Conservation (phyloP, 495 filamentous ascomycete species). For the Pseudevernia furfuracea region DNA sequence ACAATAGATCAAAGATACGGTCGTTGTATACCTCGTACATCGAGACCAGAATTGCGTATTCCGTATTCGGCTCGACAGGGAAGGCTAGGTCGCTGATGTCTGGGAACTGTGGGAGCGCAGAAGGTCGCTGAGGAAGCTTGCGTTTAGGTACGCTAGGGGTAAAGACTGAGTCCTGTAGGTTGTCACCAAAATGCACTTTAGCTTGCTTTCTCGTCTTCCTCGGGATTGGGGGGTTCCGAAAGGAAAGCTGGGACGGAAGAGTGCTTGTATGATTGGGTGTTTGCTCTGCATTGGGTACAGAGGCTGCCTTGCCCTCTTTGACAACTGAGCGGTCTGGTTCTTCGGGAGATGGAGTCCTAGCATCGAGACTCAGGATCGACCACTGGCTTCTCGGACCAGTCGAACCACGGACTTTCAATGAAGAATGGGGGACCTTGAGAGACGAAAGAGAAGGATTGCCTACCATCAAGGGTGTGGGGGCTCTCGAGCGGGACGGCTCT, state of each 20-base stretch:
- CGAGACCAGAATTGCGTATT: slow-evolving; percentile 83
- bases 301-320: slow-evolving; percentile 40
- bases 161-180: slow-evolving; percentile 44
- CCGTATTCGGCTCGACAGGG: slow-evolving; percentile 59
- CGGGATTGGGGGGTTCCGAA: slow-evolving; percentile 14
- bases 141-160: slow-evolving; percentile 49
- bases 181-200: slow-evolving; percentile 31
- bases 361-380: slow-evolving; percentile 24
- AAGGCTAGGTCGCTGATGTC: slow-evolving; percentile 63
- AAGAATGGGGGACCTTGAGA: slow-evolving; percentile 6
- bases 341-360: slow-evolving; percentile 10
- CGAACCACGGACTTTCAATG: slow-evolving; percentile 7
- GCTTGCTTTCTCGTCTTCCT: slow-evolving; percentile 30
- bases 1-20: slow-evolving; percentile 88
- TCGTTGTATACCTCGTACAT: slow-evolving; percentile 99
- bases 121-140: slow-evolving; percentile 53
- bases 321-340: slow-evolving; percentile 21
- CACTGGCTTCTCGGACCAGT: slow-evolving; percentile 25
- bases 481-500: slow-evolving; percentile 59
- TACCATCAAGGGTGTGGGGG: slow-evolving; percentile 76
- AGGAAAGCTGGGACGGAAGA: slow-evolving; percentile 10
- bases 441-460: slow-evolving; percentile 29
- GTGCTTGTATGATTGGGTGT: slow-evolving; percentile 6
- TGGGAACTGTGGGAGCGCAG: slow-evolving; percentile 60
- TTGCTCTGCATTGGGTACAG: slow-evolving; percentile 23